Evolutionary conservation across 2,329 filamentous ascomycete genomes (phyloP).

Genomic region (Hymenoscyphus infarciens): DNA sequence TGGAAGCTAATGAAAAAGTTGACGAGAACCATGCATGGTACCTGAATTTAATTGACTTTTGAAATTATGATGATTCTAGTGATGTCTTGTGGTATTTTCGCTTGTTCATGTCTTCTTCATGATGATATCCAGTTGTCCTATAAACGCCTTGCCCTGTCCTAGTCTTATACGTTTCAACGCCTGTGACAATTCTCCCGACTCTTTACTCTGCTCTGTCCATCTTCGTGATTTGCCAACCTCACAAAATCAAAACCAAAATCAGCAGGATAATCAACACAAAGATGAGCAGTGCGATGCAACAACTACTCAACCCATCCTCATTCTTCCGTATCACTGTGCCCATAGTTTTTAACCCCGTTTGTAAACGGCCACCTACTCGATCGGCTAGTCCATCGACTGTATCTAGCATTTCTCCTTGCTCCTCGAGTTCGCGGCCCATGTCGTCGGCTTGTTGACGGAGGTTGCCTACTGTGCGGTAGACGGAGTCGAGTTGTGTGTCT

Average conservation of each 20-base stretch:
- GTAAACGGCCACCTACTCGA: conserved; percentile 78
- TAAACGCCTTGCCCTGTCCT: too few species aligned
- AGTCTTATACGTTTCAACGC: too few species aligned
- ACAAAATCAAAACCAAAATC: conserved; percentile 68
- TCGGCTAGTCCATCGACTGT: conserved; percentile 82
- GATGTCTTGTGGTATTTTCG: too few species aligned
- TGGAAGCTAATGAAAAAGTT: conserved; percentile 20
- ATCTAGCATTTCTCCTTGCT: conserved; percentile 86
- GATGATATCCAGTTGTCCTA: too few species aligned
- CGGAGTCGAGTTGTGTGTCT: conserved; percentile 86
- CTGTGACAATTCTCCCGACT: background rate
- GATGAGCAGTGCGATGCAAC: conserved; percentile 86
- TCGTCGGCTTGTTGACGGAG: conserved; percentile 85
- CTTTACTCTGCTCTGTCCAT: background rate
- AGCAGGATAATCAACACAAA: conserved; percentile 83
- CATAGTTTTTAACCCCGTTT: conserved; percentile 83
- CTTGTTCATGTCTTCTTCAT: too few species aligned
- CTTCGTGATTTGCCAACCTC: conserved; percentile 1
- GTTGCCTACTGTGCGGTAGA: conserved; percentile 90
- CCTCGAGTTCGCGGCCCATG: conserved; percentile 94
- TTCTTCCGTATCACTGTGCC: conserved; percentile 81
- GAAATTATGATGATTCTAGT: too few species aligned
- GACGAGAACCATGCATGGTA: conserved; percentile 6
- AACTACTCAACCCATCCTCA: conserved; percentile 84
- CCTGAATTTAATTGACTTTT: too few species aligned